phyloP scores from a whole-genome alignment of 2,329 filamentous ascomycete species.

The Aureobasidium sp. region DNA sequence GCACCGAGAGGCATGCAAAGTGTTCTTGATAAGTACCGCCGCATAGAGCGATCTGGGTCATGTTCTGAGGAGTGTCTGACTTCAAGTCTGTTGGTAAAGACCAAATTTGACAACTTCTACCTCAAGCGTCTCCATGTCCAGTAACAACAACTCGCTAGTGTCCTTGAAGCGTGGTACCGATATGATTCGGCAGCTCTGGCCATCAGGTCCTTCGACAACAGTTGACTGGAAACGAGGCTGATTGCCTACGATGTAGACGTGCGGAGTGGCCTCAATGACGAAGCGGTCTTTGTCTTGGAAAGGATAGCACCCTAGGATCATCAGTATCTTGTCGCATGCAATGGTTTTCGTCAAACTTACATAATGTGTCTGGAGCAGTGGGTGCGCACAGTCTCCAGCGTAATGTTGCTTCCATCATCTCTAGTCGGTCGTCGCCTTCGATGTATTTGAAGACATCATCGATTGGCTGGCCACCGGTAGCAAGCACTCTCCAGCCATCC shows the following conservation, averaged over 20 bases:
- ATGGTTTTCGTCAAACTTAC: constrained; percentile 47
- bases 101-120: constrained; percentile 61
- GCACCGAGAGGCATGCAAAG: not conserved
- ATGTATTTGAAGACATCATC: constrained; percentile 93
- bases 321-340: constrained; percentile 10
- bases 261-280: constrained; percentile 75
- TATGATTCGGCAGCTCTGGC: constrained; percentile 70
- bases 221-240: constrained; percentile 58
- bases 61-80: no score
- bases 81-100: constrained; percentile 21
- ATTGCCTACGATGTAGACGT: constrained; percentile 71
- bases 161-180: constrained; percentile 74
- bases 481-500: constrained; percentile 81
- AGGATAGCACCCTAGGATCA: constrained; percentile 72
- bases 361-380: constrained; percentile 91
- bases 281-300: constrained; percentile 93
- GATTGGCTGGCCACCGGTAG: constrained; percentile 84
- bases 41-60: no score
- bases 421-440: constrained; percentile 65
- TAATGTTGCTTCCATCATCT: constrained; percentile 91
- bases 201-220: constrained; percentile 45
- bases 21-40: no score
- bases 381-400: constrained; percentile 87
- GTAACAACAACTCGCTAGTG: constrained; percentile 70
- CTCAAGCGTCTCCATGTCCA: constrained; percentile 81